Percentiles rank a stretch among this genome's conserved stretches.
Evolutionary conservation across 345 rosid genomes (phyloP).

Genomic region (Cardiospermum halicacabum): DNA sequence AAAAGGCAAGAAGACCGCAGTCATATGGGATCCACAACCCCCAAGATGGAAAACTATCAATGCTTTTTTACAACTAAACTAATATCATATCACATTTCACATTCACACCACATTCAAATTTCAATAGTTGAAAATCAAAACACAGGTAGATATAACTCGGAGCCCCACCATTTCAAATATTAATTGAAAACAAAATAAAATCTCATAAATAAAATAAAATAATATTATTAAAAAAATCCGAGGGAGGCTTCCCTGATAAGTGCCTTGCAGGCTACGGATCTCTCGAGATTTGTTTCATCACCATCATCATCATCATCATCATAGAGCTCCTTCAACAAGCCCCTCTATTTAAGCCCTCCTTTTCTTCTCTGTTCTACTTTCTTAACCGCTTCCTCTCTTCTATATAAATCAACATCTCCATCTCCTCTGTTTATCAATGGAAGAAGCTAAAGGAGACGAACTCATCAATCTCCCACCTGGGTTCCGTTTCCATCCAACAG

Average conservation of each 20-base stretch:
- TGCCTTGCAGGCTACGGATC: constrained; percentile 80
- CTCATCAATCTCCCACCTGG: constrained; percentile 72
- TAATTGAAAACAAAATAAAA: background rate
- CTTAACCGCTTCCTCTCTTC: constrained; percentile 41
- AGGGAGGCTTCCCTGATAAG: constrained; percentile 41
- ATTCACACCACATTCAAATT: too few species aligned
- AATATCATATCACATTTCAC: background rate
- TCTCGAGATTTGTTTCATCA: constrained; percentile 12
- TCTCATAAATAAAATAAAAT: background rate
- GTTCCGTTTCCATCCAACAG: constrained; percentile 88
- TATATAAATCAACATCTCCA: background rate
- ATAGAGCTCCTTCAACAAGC: constrained; percentile 15
- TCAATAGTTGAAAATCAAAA: constrained; percentile 40
- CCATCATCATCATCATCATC: background rate
- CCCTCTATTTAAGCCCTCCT: constrained; percentile 56
- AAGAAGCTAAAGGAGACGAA: constrained; percentile 55
- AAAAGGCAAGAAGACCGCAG: constrained; percentile 9
- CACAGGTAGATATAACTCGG: constrained; percentile 26
- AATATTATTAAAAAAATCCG: background rate
- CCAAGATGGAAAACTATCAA: constrained; percentile 1
- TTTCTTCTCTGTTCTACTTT: constrained; percentile 38
- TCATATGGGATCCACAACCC: constrained; percentile 19
- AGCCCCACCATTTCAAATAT: background rate
- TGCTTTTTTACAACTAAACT: too few species aligned
- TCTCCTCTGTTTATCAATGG: constrained; percentile 30